Evolutionary conservation across 495 filamentous ascomycete species (phyloP), one percentile per base, ranked within the genome.

Genomic region (Lineolata rhizophorae): DNA sequence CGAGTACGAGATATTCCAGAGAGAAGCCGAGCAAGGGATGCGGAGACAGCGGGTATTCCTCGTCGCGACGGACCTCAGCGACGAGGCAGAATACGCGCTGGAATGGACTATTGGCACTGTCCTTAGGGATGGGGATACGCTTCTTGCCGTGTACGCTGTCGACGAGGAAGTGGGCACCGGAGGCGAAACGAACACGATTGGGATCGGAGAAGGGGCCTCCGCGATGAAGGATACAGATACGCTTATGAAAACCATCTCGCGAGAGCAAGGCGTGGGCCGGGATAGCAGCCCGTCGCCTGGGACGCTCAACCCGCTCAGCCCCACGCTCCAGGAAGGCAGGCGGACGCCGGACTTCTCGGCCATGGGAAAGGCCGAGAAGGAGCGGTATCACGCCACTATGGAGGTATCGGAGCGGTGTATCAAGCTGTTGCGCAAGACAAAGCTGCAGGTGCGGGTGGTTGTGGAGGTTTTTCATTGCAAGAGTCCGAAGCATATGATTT

Each of bases 391-490:
- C 42, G 84, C 81, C 4, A 66, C 76, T 11, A 67, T 76, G 26
- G 66, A 70, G 28, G 76, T 97, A 27, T 78, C 76, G 4, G 62
- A 79, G 24, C 65, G 75, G 1, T 80, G 85, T 37, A 67, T 84
- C 20, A 78, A 74, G 42, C 53, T 94, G 27, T 58, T 97, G 36
- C 65, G 85, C 39, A 90, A 82, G 60, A 97, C 87, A 3, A 61
- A 76, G 34, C 58, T 97, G 25, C 85, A 95, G 47, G 83, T 92
- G 21, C 70, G 79, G 29, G 69, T 92, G 32, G 79, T 87, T 17
- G 73, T 97, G 20, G 87, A 97, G 50, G 85, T 94, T 14, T 79
- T 95, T 39, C 85, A 95, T 49, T 95, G 87, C 72, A 94, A 93
- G 62, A 91, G 76, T 42, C 82, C 85, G 14, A 55, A 55, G 29